A percentile compares a stretch with the other conserved stretches of the same genome.
Conservation (phyloP, 768 basidiomycete genomes). For the Amylocystis lapponica region DNA sequence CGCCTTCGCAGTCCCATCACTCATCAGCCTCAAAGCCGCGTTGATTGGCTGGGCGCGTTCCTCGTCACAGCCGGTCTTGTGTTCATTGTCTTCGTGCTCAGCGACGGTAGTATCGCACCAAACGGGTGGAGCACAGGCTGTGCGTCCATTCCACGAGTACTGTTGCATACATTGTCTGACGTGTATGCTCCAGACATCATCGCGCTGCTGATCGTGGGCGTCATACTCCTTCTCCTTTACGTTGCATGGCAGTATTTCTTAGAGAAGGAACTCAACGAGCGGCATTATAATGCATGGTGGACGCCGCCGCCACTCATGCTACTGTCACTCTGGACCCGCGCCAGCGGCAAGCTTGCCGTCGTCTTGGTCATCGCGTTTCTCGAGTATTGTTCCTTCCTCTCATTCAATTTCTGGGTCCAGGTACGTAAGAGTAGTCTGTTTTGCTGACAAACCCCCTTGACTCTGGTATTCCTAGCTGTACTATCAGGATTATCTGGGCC, state of each 20-base stretch:
- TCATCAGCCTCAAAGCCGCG: conserved; percentile 24
- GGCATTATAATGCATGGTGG: conserved; percentile 20
- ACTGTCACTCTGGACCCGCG: conserved; percentile 56
- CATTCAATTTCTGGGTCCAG: conserved; percentile 49
- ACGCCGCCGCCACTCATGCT: conserved; percentile 62
- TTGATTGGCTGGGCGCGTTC: conserved; percentile 76
- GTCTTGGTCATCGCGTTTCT: conserved; percentile 60
- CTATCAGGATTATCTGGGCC: conserved; percentile 58
- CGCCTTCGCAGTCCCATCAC: conserved; percentile 20
- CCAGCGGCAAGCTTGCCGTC: conserved; percentile 53
- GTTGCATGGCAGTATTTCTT: conserved; percentile 61
- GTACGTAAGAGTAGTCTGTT: no score
- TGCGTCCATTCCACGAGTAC: conserved; percentile 24
- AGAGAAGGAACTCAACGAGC: conserved; percentile 28
- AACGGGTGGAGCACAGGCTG: conserved; percentile 57
- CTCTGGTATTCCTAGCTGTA: conserved; percentile 41
- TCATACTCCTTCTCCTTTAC: conserved; percentile 52
- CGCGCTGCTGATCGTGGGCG: conserved; percentile 55
- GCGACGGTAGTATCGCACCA: conserved; percentile 55
- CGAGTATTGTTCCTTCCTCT: conserved; percentile 53
- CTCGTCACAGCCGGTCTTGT: conserved; percentile 62
- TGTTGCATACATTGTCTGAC: conserved; percentile 15
- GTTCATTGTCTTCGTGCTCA: conserved; percentile 67
- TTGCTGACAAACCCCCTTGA: background rate
- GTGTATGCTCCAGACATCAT: conserved; percentile 54